A percentile compares a stretch with the other conserved stretches of the same genome.
phyloP scores from a whole-genome alignment of 306 rosid genomes.

The Sindora glabra region DNA sequence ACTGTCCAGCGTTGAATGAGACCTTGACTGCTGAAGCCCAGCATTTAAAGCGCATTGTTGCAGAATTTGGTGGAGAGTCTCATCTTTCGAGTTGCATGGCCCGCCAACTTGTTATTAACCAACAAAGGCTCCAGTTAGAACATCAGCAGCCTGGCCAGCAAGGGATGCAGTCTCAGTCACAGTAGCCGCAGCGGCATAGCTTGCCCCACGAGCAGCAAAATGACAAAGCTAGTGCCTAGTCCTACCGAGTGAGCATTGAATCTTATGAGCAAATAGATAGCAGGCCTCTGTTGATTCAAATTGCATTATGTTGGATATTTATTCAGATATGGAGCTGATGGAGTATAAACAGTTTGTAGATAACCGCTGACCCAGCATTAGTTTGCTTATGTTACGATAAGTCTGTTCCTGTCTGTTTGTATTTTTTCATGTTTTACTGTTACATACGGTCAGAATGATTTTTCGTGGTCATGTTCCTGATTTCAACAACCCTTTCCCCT shows the following conservation, averaged over 20 bases:
- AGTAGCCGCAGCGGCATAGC: constrained; percentile 22
- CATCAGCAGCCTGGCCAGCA: constrained; percentile 31
- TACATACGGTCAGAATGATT: neutral
- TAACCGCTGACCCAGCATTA: constrained; percentile 13
- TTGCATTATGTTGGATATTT: neutral
- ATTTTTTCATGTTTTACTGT: neutral
- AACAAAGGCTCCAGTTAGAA: constrained; percentile 48
- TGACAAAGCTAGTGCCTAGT: constrained; percentile 31
- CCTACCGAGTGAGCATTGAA: too few species aligned
- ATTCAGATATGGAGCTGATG: constrained; percentile 7
- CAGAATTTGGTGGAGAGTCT: constrained; percentile 51
- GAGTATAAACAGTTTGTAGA: constrained; percentile 4
- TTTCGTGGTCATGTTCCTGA: too few species aligned
- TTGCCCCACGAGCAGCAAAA: constrained; percentile 24
- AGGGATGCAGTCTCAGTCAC: constrained; percentile 21
- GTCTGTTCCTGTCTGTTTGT: constrained; percentile 4
- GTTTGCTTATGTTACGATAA: constrained; percentile 7
- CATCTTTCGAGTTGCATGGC: constrained; percentile 40
- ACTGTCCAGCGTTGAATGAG: constrained; percentile 63
- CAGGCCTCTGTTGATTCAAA: constrained; percentile 1
- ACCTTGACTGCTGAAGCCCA: constrained; percentile 68
- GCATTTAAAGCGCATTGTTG: constrained; percentile 48
- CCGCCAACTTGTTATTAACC: constrained; percentile 49
- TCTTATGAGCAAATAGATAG: neutral
- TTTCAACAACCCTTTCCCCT: too few species aligned